Conservation (phyloP, 495 filamentous ascomycete genomes). For the Parathielavia appendiculata region DNA sequence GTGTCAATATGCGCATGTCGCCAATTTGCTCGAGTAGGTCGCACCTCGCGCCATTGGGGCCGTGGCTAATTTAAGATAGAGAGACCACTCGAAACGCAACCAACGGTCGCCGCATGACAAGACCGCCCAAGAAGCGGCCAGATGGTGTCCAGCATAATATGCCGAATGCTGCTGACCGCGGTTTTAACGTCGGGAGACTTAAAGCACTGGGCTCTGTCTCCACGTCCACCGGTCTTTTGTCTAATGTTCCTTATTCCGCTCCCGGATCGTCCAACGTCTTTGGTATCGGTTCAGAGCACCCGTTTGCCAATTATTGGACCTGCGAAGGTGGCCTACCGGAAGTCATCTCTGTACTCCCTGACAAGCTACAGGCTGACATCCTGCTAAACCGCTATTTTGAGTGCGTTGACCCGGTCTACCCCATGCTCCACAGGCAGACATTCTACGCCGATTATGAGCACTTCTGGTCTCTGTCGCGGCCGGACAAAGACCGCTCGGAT, state of each 20-base stretch:
- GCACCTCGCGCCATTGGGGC: not conserved
- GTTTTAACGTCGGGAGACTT: conserved; percentile 35
- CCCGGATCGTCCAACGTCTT: conserved; percentile 62
- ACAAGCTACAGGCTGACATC: conserved; percentile 66
- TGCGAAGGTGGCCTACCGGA: conserved; percentile 64
- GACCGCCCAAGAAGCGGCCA: conserved; percentile 47
- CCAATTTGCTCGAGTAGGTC: conserved; percentile 62
- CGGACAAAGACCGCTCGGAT: conserved; percentile 51
- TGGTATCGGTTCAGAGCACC: conserved; percentile 60
- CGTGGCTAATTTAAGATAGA: conserved; percentile 22
- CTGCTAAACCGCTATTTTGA: conserved; percentile 65
- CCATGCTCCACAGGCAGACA: conserved; percentile 60
- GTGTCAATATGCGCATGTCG: conserved; percentile 63
- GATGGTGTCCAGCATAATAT: conserved; percentile 28
- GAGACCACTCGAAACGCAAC: conserved; percentile 45
- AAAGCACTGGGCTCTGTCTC: conserved; percentile 40
- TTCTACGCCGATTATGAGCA: conserved; percentile 67
- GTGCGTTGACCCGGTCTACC: conserved; percentile 68
- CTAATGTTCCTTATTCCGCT: conserved; percentile 60
- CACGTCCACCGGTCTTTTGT: conserved; percentile 55
- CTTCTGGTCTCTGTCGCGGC: conserved; percentile 55
- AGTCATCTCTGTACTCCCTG: conserved; percentile 63
- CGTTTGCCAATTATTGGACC: conserved; percentile 75
- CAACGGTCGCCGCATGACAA: conserved; percentile 54
- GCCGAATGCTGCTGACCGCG: conserved; percentile 45